Evolutionary conservation across 2,329 filamentous ascomycete genomes (phyloP).

Genomic region (Akanthomyces muscarius): DNA sequence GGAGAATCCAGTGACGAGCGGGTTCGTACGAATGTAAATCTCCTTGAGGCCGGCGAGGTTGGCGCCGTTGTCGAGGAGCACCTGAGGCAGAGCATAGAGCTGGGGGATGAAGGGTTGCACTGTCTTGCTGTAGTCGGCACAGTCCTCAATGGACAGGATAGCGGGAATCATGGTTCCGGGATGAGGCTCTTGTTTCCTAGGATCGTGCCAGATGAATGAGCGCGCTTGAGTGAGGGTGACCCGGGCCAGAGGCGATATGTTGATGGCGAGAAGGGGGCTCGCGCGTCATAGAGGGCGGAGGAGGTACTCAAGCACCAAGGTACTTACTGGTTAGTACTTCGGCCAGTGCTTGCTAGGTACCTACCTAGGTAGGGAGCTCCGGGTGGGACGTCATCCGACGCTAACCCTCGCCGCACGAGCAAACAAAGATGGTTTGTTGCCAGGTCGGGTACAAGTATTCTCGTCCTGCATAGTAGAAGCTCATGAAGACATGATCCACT

Average conservation of each 20-base stretch:
- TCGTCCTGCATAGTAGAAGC: background rate
- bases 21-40: conserved; percentile 82
- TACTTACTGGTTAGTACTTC: background rate
- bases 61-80: conserved; percentile 55
- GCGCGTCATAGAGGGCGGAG: conserved; percentile 15
- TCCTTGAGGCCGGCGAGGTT: conserved; percentile 60
- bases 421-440: background rate
- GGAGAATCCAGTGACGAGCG: conserved; percentile 70
- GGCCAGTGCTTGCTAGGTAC: background rate
- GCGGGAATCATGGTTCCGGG: conserved; percentile 60
- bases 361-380: background rate
- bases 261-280: conserved; percentile 7
- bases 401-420: background rate
- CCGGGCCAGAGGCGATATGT: background rate
- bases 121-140: conserved; percentile 69
- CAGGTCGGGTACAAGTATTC: background rate
- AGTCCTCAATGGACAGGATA: conserved; percentile 68
- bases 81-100: conserved; percentile 64
- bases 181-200: background rate
- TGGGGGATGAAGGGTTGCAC: conserved; percentile 72
- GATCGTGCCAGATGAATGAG: background rate
- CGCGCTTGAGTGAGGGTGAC: background rate
- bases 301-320: too few relatives aligned
- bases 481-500: too few relatives aligned
- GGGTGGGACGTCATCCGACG: conserved; percentile 16